Percentiles rank a stretch among this genome's conserved stretches.
These are phyloP conservation scores for Retiboletus flavoniger DNA, from an alignment of 1,284 basidiomycete genomes.

Conservation along the genomic window DNA sequence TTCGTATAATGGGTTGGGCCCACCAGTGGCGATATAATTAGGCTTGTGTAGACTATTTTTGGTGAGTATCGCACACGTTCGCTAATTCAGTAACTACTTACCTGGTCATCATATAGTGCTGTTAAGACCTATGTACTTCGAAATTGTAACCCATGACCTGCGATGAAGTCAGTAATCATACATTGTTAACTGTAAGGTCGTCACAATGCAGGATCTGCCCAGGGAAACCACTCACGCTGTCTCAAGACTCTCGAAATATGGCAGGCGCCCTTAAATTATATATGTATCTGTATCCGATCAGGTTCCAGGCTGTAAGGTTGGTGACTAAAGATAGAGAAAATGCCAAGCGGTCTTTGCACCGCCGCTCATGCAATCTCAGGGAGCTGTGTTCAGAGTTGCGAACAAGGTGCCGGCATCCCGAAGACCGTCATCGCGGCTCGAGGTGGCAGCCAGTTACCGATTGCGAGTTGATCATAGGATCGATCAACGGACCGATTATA, in stretches of 20 bases:
- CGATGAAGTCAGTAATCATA: neutral
- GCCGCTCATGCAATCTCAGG: neutral
- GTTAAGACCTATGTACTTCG: neutral
- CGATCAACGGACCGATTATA: too few species aligned
- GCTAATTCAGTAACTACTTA: neutral
- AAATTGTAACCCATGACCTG: neutral
- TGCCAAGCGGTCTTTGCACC: neutral
- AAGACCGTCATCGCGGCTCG: too few species aligned
- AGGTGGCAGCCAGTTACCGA: too few species aligned
- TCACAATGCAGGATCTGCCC: constrained; percentile 6
- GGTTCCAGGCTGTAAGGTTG: neutral
- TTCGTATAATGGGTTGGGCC: too few species aligned
- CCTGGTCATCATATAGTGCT: too few species aligned
- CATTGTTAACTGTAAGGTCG: neutral
- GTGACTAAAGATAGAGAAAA: neutral
- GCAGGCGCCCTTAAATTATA: neutral
- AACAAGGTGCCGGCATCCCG: too few species aligned
- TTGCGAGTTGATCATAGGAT: too few species aligned
- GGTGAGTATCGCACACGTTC: neutral
- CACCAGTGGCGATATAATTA: neutral
- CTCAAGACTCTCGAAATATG: neutral
- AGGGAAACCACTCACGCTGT: constrained; percentile 9
- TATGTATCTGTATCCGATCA: neutral
- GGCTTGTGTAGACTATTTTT: neutral
- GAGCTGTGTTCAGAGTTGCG: neutral